Percentiles rank a stretch among this genome's conserved stretches.
Evolutionary conservation across 306 rosid genomes (phyloP).

Genomic region (Rosa chinensis): DNA sequence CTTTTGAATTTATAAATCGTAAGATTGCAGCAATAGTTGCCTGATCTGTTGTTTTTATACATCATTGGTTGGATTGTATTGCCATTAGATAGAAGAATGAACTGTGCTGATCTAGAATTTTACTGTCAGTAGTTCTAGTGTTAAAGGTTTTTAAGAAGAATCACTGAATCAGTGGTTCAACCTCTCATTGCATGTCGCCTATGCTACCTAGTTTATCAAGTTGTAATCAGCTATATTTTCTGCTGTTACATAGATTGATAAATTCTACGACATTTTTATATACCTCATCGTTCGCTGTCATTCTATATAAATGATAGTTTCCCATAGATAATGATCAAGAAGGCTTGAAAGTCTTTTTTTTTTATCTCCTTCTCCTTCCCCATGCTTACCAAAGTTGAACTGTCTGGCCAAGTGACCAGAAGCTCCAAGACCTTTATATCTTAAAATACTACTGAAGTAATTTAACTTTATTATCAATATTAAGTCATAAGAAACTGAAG

Average conservation of each 20-base stretch:
- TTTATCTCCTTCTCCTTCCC: not conserved
- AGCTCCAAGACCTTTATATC: not conserved
- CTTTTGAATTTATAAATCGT: not conserved
- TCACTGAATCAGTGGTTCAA: not conserved
- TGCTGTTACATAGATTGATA: not conserved
- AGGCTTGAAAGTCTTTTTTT: not conserved
- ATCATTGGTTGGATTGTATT: not conserved
- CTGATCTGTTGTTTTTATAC: constrained; percentile 5
- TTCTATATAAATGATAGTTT: not conserved
- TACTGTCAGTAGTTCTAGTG: not conserved
- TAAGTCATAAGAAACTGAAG: constrained; percentile 48
- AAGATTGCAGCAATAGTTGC: constrained; percentile 1
- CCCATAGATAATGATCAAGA: not conserved
- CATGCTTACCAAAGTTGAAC: not conserved
- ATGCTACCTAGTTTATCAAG: not conserved
- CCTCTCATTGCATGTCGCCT: not conserved
- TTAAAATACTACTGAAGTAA: not conserved
- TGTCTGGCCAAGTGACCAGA: not conserved
- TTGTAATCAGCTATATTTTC: not conserved
- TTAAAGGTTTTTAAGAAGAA: not conserved
- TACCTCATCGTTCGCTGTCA: not conserved
- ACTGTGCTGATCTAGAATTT: not conserved
- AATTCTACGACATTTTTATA: not conserved
- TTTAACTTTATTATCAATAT: not conserved
- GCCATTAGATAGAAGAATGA: not conserved